These are phyloP conservation scores for Mycosphaerella sp. DNA, from an alignment of 2,329 filamentous ascomycete genomes.

Conservation along the genomic window DNA sequence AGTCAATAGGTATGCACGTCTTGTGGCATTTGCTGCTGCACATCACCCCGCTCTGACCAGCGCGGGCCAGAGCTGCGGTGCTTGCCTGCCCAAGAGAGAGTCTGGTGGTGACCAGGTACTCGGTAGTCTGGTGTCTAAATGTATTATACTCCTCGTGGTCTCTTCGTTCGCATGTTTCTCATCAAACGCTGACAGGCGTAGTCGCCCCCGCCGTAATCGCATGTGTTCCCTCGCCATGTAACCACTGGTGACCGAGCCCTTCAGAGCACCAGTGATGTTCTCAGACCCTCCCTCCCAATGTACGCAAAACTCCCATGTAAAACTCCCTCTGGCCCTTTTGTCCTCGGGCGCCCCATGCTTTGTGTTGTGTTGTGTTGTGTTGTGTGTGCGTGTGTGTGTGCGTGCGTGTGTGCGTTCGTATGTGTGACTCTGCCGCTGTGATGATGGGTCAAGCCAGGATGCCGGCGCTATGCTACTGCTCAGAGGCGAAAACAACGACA, in stretches of 20 bases:
- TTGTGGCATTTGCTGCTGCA: background rate
- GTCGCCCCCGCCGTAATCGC: conserved; percentile 4
- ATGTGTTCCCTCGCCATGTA: conserved; percentile 3
- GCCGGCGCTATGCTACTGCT: conserved; percentile 15
- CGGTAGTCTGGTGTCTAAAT: conserved; percentile 12
- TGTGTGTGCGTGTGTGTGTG: no score
- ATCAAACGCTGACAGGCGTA: background rate
- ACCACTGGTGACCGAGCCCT: conserved; percentile 23
- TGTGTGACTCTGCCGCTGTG: conserved; percentile 13
- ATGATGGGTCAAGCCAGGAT: conserved; percentile 7
- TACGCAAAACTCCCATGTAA: conserved; percentile 5
- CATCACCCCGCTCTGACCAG: background rate
- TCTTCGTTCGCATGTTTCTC: conserved; percentile 10
- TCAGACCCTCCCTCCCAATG: conserved; percentile 8
- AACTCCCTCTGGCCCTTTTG: background rate
- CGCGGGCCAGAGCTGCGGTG: background rate
- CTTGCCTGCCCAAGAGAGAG: background rate
- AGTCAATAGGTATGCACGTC: background rate
- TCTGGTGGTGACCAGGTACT: background rate
- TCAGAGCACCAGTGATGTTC: conserved; percentile 22
- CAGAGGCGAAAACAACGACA: conserved; percentile 11
- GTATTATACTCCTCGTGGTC: conserved; percentile 9
- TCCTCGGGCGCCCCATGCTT: background rate
- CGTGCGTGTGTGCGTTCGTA: conserved; percentile 2
- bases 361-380: no score